Evolutionary conservation across 176 grass and related monocot genomes (phyloP), one percentile per base, ranked within the genome.

Genomic region (Themeda triandra): DNA sequence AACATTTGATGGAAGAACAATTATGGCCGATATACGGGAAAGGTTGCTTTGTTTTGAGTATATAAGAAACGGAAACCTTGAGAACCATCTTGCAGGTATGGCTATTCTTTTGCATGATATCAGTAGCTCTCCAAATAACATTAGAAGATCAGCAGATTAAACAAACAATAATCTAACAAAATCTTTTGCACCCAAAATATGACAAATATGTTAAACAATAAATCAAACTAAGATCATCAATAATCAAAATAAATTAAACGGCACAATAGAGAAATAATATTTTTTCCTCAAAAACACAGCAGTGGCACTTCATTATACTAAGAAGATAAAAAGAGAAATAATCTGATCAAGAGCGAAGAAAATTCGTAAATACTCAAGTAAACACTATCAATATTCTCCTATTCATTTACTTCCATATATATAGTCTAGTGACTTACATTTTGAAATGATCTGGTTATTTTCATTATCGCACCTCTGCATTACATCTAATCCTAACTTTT

Each of bases 21-120:
- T 78, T 8, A 17, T 78, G 12, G 56, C 13, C 4, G 21, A 78
- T 9, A 8, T 6, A 78, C 33, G 23, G 15, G 33, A 40, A 29
- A 78, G 75, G 6, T 37, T 78, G 23, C 56, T 78, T 2, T 78
- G 75, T 24, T 78, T 78, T 19, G 75, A 78, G 56, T 78, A 62
- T 14, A 19, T 63, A 63, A 13, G 35, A 24, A 74, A 74, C 19
- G 56, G 75, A 28, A 78, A 35, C 56, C 75, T 63, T 14, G n/a
- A 41, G 13, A 78, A 4, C 11, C 14, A 39, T 62, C 6, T 63
- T 42, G 10, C 56, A 63, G 56, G 75, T 77, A 77, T 24, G 0
- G 15, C n/a, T n/a, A 2, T 10, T 9, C 10, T 40, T 40, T 9
- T 40, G 10, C 37, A 40, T 40, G 37, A 40, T 41, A 10, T 10